Percentiles rank a stretch among this genome's conserved stretches.
Conservation (phyloP, 2,329 filamentous ascomycete species). For the Elsinoe australis region DNA sequence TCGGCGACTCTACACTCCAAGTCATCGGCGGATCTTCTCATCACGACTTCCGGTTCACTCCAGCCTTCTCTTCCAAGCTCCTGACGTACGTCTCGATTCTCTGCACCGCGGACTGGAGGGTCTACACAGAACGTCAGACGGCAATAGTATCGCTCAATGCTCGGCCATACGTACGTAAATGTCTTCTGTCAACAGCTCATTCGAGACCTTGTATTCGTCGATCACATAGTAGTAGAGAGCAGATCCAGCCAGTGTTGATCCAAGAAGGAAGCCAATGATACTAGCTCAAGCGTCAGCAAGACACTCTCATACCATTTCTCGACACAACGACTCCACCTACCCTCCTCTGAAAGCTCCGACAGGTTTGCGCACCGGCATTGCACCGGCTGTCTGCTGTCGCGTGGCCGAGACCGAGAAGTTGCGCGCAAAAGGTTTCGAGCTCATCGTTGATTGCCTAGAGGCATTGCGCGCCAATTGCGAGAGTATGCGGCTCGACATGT, state of each 20-base stretch:
- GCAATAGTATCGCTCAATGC: no score
- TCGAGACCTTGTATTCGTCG: slow-evolving; percentile 87
- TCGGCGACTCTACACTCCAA: no score
- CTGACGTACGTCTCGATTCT: slow-evolving; percentile 77
- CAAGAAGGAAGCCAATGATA: slow-evolving; percentile 84
- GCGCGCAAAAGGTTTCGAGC: slow-evolving; percentile 16
- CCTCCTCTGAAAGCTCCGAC: slow-evolving; percentile 65
- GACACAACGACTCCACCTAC: slow-evolving; percentile 51
- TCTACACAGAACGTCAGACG: slow-evolving; percentile 46
- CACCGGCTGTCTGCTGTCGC: slow-evolving; percentile 20
- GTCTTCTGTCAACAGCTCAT: slow-evolving; percentile 88
- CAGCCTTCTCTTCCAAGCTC: slow-evolving; percentile 69
- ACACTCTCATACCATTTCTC: no score
- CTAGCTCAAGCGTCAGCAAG: slow-evolving; percentile 46
- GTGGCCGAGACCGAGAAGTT: not conserved
- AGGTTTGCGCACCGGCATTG: slow-evolving; percentile 53
- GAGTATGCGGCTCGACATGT: slow-evolving; percentile 25
- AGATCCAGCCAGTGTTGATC: slow-evolving; percentile 68
- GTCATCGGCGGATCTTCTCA: no score
- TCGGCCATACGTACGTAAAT: slow-evolving; percentile 94
- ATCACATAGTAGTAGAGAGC: slow-evolving; percentile 88
- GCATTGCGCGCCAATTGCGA: slow-evolving; percentile 25
- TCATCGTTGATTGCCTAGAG: slow-evolving; percentile 34
- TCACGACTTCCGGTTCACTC: slow-evolving; percentile 11
- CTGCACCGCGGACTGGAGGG: slow-evolving; percentile 79